Conservation (phyloP, 2,329 filamentous ascomycete genomes). For the Xylaria sp. region DNA sequence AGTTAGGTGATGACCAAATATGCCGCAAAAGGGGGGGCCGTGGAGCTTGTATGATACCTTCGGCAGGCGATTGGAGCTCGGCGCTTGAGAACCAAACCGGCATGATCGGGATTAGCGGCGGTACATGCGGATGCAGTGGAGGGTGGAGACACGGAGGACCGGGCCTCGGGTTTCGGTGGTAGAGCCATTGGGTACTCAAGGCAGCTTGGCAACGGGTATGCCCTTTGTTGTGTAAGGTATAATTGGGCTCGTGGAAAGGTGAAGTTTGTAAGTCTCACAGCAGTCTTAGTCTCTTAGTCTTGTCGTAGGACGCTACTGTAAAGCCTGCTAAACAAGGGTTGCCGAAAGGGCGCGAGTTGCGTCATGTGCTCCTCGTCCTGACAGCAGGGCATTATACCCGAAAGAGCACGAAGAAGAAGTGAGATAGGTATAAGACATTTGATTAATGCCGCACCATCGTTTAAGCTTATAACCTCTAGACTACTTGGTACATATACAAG, state of each 20-base stretch:
- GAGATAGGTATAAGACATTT: too few species aligned
- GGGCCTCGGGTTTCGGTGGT: conserved; percentile 20
- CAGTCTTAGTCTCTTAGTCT: background rate
- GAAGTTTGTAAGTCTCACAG: background rate
- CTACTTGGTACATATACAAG: background rate
- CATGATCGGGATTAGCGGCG: conserved; percentile 11
- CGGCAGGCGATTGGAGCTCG: conserved; percentile 56
- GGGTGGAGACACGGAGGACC: conserved; percentile 30
- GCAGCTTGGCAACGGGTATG: conserved; percentile 9
- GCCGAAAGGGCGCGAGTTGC: background rate
- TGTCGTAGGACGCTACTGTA: too few species aligned
- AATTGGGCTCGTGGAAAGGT: background rate
- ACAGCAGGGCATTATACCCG: background rate
- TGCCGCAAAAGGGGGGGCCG: conserved; percentile 3
- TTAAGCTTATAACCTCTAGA: background rate
- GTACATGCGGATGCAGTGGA: conserved; percentile 26
- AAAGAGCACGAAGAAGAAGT: background rate
- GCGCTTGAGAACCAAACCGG: conserved; percentile 45
- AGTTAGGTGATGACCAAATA: conserved; percentile 8
- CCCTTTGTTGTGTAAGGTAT: too few species aligned
- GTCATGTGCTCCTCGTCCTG: background rate
- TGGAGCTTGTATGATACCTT: conserved; percentile 44
- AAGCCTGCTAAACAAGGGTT: background rate
- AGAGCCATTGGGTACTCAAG: conserved; percentile 23
- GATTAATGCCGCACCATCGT: too few species aligned